A percentile compares a stretch with the other conserved stretches of the same genome.
Conservation (phyloP, 768 basidiomycete species). For the Boletus sp. region DNA sequence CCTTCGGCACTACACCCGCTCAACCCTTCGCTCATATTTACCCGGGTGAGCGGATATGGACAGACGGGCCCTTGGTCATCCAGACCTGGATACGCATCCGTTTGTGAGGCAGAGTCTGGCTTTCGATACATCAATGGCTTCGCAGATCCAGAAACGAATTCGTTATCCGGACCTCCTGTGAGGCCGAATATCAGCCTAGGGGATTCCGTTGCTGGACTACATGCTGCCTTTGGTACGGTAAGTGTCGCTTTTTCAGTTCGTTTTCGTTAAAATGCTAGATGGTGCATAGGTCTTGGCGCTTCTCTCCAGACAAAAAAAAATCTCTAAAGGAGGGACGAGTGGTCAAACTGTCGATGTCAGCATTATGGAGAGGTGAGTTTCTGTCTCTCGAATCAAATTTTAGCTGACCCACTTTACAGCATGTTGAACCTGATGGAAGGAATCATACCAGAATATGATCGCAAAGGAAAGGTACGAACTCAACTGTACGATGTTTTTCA, state of each 20-base stretch:
- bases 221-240: slow-evolving; percentile 73
- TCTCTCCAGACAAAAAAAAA: slow-evolving; percentile 42
- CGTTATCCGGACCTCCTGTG: slow-evolving; percentile 59
- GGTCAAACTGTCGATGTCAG: slow-evolving; percentile 72
- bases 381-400: neutral
- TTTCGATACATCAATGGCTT: slow-evolving; percentile 74
- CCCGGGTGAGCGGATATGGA: slow-evolving; percentile 78
- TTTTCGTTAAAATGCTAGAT: neutral
- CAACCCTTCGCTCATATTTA: slow-evolving; percentile 88
- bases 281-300: slow-evolving; percentile 55
- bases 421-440: slow-evolving; percentile 81
- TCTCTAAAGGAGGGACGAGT: slow-evolving; percentile 26
- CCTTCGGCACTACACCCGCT: slow-evolving; percentile 59
- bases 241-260: slow-evolving; percentile 6
- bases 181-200: slow-evolving; percentile 73
- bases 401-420: slow-evolving; percentile 31
- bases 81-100: slow-evolving; percentile 70
- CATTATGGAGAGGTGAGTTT: slow-evolving; percentile 61
- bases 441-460: slow-evolving; percentile 72
- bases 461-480: slow-evolving; percentile 56
- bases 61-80: slow-evolving; percentile 74
- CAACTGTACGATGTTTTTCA: neutral
- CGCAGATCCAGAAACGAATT: slow-evolving; percentile 51
- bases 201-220: slow-evolving; percentile 68
- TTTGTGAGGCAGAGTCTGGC: slow-evolving; percentile 74